These are phyloP conservation scores for Gossypium longicalyx DNA, from an alignment of 345 rosid genomes.

Conservation along the genomic window DNA sequence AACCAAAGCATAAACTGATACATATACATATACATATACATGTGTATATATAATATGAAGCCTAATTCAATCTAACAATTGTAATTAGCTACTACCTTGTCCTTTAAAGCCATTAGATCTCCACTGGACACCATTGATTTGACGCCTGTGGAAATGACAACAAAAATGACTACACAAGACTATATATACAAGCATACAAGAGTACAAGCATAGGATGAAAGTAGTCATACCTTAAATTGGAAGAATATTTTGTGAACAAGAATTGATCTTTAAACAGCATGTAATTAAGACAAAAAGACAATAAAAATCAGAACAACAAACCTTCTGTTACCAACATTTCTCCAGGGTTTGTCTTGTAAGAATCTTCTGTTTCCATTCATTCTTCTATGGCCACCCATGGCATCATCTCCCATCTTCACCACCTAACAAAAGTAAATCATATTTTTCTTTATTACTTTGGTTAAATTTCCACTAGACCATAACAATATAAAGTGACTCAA, in stretches of 20 bases:
- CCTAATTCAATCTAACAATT: not conserved
- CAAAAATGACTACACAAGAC: not conserved
- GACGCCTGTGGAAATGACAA: conserved; percentile 18
- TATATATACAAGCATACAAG: not conserved
- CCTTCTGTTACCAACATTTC: conserved; percentile 30
- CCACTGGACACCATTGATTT: conserved; percentile 22
- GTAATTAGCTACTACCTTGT: conserved; percentile 14
- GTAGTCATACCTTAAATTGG: not conserved
- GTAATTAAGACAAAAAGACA: too few relatives aligned
- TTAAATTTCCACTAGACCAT: not conserved
- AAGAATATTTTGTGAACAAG: too few relatives aligned
- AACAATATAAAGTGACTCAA: not conserved
- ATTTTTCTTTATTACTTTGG: not conserved
- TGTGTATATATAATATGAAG: not conserved
- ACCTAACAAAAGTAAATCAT: conserved; percentile 22
- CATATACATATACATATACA: too few relatives aligned
- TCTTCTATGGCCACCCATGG: not conserved
- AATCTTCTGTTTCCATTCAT: conserved; percentile 29
- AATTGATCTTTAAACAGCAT: too few relatives aligned
- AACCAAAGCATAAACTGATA: not conserved
- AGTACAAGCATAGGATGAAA: not conserved
- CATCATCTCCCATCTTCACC: conserved; percentile 26
- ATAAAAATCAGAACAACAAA: conserved; percentile 5
- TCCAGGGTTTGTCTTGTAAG: conserved; percentile 20
- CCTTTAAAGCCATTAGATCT: conserved; percentile 7